Percentiles rank a stretch among this genome's conserved stretches.
phyloP scores from a whole-genome alignment of 2,329 filamentous ascomycete genomes.

The Sarocladium brachiariae region DNA sequence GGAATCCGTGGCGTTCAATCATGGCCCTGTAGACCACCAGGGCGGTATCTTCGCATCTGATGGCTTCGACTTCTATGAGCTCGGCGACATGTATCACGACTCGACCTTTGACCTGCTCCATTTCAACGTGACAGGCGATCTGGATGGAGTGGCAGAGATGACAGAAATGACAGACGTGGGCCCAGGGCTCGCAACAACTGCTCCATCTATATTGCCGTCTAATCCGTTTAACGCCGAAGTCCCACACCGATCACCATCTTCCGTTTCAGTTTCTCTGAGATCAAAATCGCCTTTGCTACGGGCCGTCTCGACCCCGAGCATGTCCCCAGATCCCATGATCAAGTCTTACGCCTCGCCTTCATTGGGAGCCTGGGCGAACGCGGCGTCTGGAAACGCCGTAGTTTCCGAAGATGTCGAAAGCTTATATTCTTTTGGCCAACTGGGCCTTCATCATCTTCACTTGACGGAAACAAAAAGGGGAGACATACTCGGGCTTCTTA shows the following conservation, averaged over 20 bases:
- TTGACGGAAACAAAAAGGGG: slow-evolving; percentile 34
- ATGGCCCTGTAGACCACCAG: not conserved
- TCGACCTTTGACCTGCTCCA: not conserved
- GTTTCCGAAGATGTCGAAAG: slow-evolving; percentile 12
- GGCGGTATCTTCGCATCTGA: not conserved
- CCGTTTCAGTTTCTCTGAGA: not conserved
- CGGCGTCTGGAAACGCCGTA: slow-evolving; percentile 21
- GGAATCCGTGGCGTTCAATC: not conserved
- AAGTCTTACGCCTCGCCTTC: not conserved
- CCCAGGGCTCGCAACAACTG: not conserved
- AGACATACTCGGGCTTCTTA: slow-evolving; percentile 37
- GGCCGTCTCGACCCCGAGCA: not conserved
- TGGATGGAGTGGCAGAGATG: not conserved
- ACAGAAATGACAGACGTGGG: not conserved
- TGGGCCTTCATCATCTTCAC: slow-evolving; percentile 15
- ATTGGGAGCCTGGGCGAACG: not conserved
- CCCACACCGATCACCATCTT: not conserved
- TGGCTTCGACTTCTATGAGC: not conserved
- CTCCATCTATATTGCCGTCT: not conserved
- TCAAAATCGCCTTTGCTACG: not conserved
- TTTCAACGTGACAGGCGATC: not conserved
- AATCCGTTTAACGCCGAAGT: not conserved
- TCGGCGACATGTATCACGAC: slow-evolving; percentile 3
- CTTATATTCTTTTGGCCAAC: not conserved
- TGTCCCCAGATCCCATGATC: not conserved